phyloP scores from a whole-genome alignment of 1,284 basidiomycete genomes.

The Apiotrichum mycotoxinovorans region DNA sequence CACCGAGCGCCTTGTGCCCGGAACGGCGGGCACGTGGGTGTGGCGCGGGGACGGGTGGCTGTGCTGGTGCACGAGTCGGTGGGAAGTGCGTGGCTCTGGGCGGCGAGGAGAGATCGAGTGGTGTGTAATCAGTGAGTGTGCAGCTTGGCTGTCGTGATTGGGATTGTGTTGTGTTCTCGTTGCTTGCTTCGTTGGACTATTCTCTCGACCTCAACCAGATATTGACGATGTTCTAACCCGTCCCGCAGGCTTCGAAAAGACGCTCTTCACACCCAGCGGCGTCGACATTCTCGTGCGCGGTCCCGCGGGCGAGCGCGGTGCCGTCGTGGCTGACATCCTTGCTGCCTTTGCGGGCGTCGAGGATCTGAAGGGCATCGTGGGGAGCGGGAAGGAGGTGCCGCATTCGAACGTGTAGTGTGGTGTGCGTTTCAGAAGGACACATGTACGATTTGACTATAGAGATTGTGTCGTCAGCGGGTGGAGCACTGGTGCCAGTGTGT shows the following conservation, averaged over 20 bases:
- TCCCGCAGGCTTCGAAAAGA: constrained; percentile 53
- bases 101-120: constrained; percentile 45
- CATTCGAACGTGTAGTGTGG: neutral
- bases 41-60: constrained; percentile 55
- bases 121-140: constrained; percentile 53
- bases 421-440: too few species aligned
- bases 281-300: constrained; percentile 54
- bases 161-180: too few species aligned
- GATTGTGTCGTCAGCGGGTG: too few species aligned
- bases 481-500: too few species aligned
- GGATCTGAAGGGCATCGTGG: neutral
- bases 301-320: neutral
- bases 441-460: too few species aligned
- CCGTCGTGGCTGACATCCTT: neutral
- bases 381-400: neutral
- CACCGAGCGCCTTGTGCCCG: constrained; percentile 32
- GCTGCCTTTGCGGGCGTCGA: neutral
- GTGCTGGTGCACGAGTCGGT: constrained; percentile 52
- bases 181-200: too few species aligned
- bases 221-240: too few species aligned
- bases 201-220: too few species aligned
- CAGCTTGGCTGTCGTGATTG: neutral
- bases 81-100: constrained; percentile 55
- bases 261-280: constrained; percentile 57
- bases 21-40: constrained; percentile 49